phyloP scores from a whole-genome alignment of 106 monocot species.

The Dioscorea zingiberensis region DNA sequence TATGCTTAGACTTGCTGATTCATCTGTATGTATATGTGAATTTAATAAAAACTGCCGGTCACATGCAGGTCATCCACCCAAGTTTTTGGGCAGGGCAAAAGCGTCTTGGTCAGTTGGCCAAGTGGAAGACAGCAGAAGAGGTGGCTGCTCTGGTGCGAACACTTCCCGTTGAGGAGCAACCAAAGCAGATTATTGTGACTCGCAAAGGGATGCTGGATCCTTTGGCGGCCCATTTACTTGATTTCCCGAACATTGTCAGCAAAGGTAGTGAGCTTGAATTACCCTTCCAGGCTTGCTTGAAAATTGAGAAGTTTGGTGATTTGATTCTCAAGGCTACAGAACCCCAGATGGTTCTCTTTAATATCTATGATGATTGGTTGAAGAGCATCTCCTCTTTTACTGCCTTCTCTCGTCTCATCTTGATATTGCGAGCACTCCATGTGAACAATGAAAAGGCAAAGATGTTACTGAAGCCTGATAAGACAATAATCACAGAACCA shows the following conservation, averaged over 20 bases:
- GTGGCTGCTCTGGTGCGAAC: conserved; percentile 96
- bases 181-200: conserved; percentile 99
- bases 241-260: conserved; percentile 98
- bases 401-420: conserved; percentile 92
- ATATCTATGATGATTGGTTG: conserved; percentile 99
- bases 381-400: conserved; percentile 98
- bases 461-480: conserved; percentile 97
- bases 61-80: conserved; percentile 89
- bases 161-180: conserved; percentile 97
- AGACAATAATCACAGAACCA: conserved; percentile 89
- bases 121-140: conserved; percentile 99
- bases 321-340: conserved; percentile 97
- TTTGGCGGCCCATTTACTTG: conserved; percentile 94
- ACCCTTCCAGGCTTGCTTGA: conserved; percentile 98
- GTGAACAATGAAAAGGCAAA: conserved; percentile 99
- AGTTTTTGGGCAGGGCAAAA: conserved; percentile 99
- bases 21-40: background rate
- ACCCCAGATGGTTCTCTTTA: conserved; percentile 99
- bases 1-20: background rate
- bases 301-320: conserved; percentile 99
- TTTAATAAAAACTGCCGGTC: background rate
- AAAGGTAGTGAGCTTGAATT: conserved; percentile 98
- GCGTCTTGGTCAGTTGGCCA: conserved; percentile 97
- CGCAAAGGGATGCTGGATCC: conserved; percentile 99
- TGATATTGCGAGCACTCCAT: conserved; percentile 92